Evolutionary conservation across 2,329 filamentous ascomycete genomes (phyloP).

Genomic region (Alternaria brassicae): DNA sequence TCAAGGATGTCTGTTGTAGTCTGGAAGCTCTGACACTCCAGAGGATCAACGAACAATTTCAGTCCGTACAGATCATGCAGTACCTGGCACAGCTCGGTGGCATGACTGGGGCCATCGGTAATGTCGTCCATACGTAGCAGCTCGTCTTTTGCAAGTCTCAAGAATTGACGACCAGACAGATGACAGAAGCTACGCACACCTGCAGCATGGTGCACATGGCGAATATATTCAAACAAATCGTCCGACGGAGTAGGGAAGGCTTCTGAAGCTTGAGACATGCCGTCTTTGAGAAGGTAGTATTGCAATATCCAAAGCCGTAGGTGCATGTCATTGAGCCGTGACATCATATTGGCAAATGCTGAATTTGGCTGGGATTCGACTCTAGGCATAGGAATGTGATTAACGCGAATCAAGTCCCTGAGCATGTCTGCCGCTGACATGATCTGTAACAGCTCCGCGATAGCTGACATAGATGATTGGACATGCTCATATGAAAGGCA

Average conservation of each 20-base stretch:
- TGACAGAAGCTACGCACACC: constrained; percentile 88
- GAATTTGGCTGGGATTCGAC: constrained; percentile 58
- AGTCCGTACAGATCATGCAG: constrained; percentile 52
- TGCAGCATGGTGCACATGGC: constrained; percentile 81
- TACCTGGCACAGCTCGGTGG: constrained; percentile 80
- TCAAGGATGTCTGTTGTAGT: constrained; percentile 79
- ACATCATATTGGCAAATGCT: constrained; percentile 60
- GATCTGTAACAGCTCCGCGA: constrained; percentile 75
- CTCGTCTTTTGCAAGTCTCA: constrained; percentile 88
- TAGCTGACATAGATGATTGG: constrained; percentile 71
- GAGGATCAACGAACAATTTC: constrained; percentile 45
- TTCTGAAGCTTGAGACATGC: constrained; percentile 69
- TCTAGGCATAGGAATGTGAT: constrained; percentile 69
- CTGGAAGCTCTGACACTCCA: constrained; percentile 67
- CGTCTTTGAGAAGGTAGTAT: constrained; percentile 80
- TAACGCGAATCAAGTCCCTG: constrained; percentile 85
- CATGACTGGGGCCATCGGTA: constrained; percentile 70
- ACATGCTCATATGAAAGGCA: constrained; percentile 84
- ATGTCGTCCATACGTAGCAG: constrained; percentile 77
- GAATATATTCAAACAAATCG: constrained; percentile 79
- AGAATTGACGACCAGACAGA: constrained; percentile 81
- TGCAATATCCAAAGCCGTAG: constrained; percentile 87
- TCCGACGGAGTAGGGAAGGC: constrained; percentile 71
- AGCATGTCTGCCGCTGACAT: constrained; percentile 81
- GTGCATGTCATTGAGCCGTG: constrained; percentile 84